Conservation (phyloP, 2,329 filamentous ascomycete genomes). For the Tetracladium maxilliforme region DNA sequence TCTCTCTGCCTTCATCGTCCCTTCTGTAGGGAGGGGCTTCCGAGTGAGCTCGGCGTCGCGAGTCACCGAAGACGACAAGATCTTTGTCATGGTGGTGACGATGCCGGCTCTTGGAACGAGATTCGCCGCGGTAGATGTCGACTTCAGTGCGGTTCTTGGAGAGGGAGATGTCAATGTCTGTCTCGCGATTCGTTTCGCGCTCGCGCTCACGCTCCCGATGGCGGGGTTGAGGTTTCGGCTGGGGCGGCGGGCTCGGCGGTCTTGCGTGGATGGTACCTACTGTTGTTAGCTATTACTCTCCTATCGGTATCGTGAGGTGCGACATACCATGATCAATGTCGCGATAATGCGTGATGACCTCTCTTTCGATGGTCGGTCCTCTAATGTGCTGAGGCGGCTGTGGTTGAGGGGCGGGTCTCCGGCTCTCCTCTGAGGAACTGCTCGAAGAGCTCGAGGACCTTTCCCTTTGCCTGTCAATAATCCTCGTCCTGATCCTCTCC, state of each 20-base stretch:
- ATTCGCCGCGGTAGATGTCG: constrained; percentile 29
- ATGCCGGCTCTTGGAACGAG: constrained; percentile 13
- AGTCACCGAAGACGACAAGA: constrained; percentile 22
- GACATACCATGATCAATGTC: constrained; percentile 73
- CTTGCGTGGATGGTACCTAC: constrained; percentile 12
- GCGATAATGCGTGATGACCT: constrained; percentile 78
- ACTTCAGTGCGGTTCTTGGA: constrained; percentile 39
- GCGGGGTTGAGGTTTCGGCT: constrained; percentile 30
- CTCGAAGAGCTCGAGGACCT: too few relatives aligned
- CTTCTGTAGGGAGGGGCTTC: not conserved
- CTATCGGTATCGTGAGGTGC: constrained; percentile 19
- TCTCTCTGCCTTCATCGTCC: constrained; percentile 18
- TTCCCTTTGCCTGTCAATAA: too few relatives aligned
- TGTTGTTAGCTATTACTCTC: constrained; percentile 16
- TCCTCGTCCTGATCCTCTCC: too few relatives aligned
- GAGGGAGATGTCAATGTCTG: constrained; percentile 46
- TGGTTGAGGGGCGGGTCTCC: constrained; percentile 28
- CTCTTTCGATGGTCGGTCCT: constrained; percentile 69
- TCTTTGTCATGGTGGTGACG: constrained; percentile 21
- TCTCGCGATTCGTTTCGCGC: constrained; percentile 39
- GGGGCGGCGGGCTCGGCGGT: constrained; percentile 11
- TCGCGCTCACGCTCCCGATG: constrained; percentile 24
- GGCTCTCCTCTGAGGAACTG: too few relatives aligned
- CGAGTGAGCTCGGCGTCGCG: constrained; percentile 6
- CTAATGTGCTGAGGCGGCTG: constrained; percentile 50